Conservation (phyloP, 208 protist species). For the Porcisia deanei region DNA sequence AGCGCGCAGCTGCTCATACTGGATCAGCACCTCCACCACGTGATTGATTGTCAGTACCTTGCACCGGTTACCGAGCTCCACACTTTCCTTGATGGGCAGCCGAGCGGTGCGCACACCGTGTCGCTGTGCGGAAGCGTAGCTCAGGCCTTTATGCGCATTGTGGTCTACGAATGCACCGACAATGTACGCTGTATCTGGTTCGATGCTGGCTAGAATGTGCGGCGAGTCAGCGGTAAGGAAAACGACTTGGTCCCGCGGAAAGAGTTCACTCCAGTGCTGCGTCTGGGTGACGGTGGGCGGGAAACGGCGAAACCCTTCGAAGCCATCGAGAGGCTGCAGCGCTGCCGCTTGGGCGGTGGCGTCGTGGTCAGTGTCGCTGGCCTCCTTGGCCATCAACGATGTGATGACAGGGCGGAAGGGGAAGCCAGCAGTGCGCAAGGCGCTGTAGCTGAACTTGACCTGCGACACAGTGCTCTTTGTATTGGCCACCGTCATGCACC, state of each 20-base stretch:
- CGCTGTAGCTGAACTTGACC: slow-evolving; percentile 87
- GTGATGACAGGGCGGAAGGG: slow-evolving; percentile 77
- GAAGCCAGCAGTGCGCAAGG: slow-evolving; percentile 64
- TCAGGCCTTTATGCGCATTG: slow-evolving; percentile 84
- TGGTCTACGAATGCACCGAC: slow-evolving; percentile 92
- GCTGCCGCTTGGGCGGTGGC: slow-evolving; percentile 34
- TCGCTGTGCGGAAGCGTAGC: slow-evolving; percentile 41
- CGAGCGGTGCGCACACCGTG: slow-evolving; percentile 76
- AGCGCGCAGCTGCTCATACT: slow-evolving; percentile 35
- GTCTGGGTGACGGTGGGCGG: slow-evolving; percentile 37
- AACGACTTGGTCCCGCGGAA: slow-evolving; percentile 44
- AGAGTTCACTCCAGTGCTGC: slow-evolving; percentile 73
- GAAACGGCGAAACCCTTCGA: slow-evolving; percentile 75
- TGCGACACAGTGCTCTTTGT: slow-evolving; percentile 84
- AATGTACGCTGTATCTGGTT: slow-evolving; percentile 68
- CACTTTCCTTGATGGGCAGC: slow-evolving; percentile 76
- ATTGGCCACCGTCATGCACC: slow-evolving; percentile 81
- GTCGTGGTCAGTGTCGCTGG: slow-evolving; percentile 24
- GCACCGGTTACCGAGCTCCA: slow-evolving; percentile 85
- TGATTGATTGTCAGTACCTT: slow-evolving; percentile 93
- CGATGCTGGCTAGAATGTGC: slow-evolving; percentile 55
- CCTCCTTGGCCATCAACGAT: slow-evolving; percentile 54
- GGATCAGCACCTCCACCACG: slow-evolving; percentile 74
- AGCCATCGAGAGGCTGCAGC: slow-evolving; percentile 42
- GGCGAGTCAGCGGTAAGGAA: slow-evolving; percentile 84